Percentiles rank a stretch among this genome's conserved stretches.
Conservation (phyloP, 2,329 filamentous ascomycete genomes). For the Microthyrium microscopicum region DNA sequence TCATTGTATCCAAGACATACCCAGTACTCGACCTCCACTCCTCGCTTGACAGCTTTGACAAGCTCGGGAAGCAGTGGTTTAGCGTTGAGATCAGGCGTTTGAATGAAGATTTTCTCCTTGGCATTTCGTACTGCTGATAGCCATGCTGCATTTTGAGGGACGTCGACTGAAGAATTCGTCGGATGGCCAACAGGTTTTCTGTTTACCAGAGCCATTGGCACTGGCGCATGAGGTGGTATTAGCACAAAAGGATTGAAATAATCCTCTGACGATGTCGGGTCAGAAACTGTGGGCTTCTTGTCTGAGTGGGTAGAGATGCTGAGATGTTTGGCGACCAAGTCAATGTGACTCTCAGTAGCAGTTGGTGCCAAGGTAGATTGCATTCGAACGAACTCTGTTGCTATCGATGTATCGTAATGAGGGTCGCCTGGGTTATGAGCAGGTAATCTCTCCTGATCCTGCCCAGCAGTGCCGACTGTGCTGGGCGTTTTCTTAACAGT, state of each 20-base stretch:
- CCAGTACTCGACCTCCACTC: constrained; percentile 52
- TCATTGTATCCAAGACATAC: constrained; percentile 70
- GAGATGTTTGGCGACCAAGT: constrained; percentile 47
- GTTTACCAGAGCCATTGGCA: constrained; percentile 58
- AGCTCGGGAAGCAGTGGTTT: constrained; percentile 48
- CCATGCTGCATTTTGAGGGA: constrained; percentile 63
- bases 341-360: constrained; percentile 34
- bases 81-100: constrained; percentile 63
- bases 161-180: constrained; percentile 42
- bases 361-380: constrained; percentile 39
- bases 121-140: constrained; percentile 53
- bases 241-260: constrained; percentile 52
- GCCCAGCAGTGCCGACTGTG: constrained; percentile 3
- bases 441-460: constrained; percentile 21
- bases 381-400: constrained; percentile 43
- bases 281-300: constrained; percentile 11
- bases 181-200: constrained; percentile 49
- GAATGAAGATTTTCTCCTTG: constrained; percentile 50
- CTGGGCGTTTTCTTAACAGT: too few species aligned
- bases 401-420: constrained; percentile 47
- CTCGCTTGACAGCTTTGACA: constrained; percentile 45
- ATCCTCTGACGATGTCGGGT: constrained; percentile 16
- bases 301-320: constrained; percentile 24
- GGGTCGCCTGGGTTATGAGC: constrained; percentile 43
- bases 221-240: constrained; percentile 33